Conservation (phyloP, 1,284 basidiomycete species). For the Papiliotrema fonsecae region DNA sequence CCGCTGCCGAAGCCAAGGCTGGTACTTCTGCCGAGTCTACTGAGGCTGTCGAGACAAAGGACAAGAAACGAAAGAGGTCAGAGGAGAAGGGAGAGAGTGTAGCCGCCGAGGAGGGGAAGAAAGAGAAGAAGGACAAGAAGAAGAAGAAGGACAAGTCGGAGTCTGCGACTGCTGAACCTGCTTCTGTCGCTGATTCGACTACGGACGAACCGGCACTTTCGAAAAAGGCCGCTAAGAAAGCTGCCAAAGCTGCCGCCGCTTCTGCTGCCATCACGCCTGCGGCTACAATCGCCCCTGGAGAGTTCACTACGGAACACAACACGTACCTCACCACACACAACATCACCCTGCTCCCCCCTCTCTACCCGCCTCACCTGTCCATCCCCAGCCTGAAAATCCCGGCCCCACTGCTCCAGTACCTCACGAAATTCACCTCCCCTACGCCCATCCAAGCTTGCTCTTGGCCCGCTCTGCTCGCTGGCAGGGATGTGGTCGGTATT, state of each 20-base stretch:
- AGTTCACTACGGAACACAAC: slow-evolving; percentile 51
- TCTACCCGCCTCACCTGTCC: slow-evolving; percentile 65
- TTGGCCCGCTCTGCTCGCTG: slow-evolving; percentile 82
- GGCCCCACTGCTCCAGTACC: slow-evolving; percentile 58
- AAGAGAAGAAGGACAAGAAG: slow-evolving; percentile 22
- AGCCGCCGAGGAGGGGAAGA: neutral
- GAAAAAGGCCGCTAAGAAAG: slow-evolving; percentile 4
- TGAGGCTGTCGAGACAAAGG: slow-evolving; percentile 25
- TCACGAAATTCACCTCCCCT: slow-evolving; percentile 74
- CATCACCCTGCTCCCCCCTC: slow-evolving; percentile 62
- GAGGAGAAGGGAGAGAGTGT: slow-evolving; percentile 1
- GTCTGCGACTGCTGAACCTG: slow-evolving; percentile 23
- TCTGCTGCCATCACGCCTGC: slow-evolving; percentile 14
- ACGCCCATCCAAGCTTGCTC: slow-evolving; percentile 95
- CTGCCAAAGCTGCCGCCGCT: slow-evolving; percentile 13
- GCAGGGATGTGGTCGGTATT: slow-evolving; percentile 88
- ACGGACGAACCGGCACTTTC: slow-evolving; percentile 17
- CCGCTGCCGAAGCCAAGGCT: slow-evolving; percentile 11
- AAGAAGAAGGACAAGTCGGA: slow-evolving; percentile 1
- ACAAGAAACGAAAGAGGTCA: slow-evolving; percentile 32
- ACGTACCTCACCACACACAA: slow-evolving; percentile 67
- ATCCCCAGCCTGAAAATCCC: slow-evolving; percentile 70
- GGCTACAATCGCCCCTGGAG: slow-evolving; percentile 16
- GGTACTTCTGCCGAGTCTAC: slow-evolving; percentile 12
- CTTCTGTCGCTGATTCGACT: slow-evolving; percentile 10